Base-by-base conservation (phyloP, 495 filamentous ascomycete genomes). In the Sabuloglossum arenarium region DNA sequence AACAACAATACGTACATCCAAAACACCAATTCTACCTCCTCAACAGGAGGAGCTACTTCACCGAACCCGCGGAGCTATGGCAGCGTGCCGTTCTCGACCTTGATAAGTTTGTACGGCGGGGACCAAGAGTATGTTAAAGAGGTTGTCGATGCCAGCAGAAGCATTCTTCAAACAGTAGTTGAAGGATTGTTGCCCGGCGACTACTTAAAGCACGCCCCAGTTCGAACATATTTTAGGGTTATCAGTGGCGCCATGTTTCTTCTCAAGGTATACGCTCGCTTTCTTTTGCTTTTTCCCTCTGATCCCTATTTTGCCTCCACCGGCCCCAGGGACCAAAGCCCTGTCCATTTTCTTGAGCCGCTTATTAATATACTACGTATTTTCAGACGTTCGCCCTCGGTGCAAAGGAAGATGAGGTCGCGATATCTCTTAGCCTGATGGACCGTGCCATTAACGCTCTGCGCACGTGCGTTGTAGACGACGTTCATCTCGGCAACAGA, bases 241-340 rank as follows among this genome's bases (percentile, higher is more conserved):
- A 78, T 97, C 61, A 88, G 84, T 55, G 89, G 86, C 24, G 88
- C 89, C 62, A 95, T 96, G 75, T 95, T 98, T 66, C 75, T 97
- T 43, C 79, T 98, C 45, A 87, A 87, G 63, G 29, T 39, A 19
- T 27, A n/a, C n/a, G 29, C 16, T 16, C 9, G 52, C 1, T 24
- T 43, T 12, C 39, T 27, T 11, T 57, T 21, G 31, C 21, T 24
- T 46, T 46, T 55, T 30, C 52, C n/a, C n/a, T n/a, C n/a, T n/a
- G n/a, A 58, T n/a, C 23, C 21, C n/a, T n/a, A 19, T 54, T 10
- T 28, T 32, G 0, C 24, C 30, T 45, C 5, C 23, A 21, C 27
- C 42, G 32, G 19, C n/a, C 39, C 39, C 39, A 4, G 19, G 39
- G 39, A 12, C 3, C n/a, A 43, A 4, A 10, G 10, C 39, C 3